Evolutionary conservation across 768 basidiomycete genomes (phyloP).

Genomic region (Pulveroboletus sp.): DNA sequence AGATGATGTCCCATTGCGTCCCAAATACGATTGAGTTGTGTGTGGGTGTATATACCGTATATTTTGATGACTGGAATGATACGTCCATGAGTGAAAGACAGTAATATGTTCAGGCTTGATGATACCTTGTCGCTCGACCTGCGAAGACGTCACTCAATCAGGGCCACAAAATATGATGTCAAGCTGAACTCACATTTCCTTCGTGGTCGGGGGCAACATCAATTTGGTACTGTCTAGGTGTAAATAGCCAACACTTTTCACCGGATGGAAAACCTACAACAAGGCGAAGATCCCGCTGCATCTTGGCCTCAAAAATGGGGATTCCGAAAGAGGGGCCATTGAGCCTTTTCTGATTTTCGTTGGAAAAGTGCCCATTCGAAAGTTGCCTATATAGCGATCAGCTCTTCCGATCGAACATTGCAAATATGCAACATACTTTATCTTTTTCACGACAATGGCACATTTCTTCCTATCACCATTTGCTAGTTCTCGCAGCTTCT

Average conservation of each 20-base stretch:
- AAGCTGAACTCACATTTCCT: slow-evolving; percentile 21
- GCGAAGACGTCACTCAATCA: slow-evolving; percentile 5
- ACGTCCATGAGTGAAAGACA: not conserved
- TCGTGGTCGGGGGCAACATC: slow-evolving; percentile 43
- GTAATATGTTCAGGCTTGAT: not conserved
- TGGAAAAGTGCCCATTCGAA: slow-evolving; percentile 66
- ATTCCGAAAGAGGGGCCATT: slow-evolving; percentile 45
- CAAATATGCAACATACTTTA: slow-evolving; percentile 44
- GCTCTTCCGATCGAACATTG: not conserved
- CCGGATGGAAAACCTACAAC: slow-evolving; percentile 36
- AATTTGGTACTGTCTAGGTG: slow-evolving; percentile 41
- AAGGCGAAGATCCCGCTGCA: slow-evolving; percentile 53
- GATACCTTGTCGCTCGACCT: slow-evolving; percentile 43
- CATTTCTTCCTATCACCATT: slow-evolving; percentile 47
- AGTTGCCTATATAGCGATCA: slow-evolving; percentile 47
- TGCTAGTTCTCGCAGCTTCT: slow-evolving; percentile 46
- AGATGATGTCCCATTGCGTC: slow-evolving; percentile 42
- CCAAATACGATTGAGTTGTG: slow-evolving; percentile 48
- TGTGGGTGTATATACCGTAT: slow-evolving; percentile 51
- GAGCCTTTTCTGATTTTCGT: slow-evolving; percentile 63
- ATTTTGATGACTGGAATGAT: slow-evolving; percentile 40
- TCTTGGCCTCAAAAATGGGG: slow-evolving; percentile 69
- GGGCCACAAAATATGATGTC: not conserved
- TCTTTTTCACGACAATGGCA: slow-evolving; percentile 61
- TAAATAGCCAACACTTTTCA: not conserved